Evolutionary conservation across 106 monocot species (phyloP).

Genomic region (Dioscorea dumetorum): DNA sequence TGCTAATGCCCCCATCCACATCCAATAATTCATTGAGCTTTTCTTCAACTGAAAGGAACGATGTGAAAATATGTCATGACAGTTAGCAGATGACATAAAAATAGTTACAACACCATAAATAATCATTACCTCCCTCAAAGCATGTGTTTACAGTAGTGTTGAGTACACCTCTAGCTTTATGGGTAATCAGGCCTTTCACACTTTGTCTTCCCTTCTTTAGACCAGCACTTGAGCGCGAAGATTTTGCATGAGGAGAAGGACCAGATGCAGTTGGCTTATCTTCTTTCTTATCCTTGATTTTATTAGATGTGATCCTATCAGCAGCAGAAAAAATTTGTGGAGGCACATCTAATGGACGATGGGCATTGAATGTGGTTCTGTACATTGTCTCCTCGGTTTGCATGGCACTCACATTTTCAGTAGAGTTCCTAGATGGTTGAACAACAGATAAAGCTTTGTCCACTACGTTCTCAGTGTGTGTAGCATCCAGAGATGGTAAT

Average conservation of each 20-base stretch:
- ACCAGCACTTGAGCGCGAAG: conserved; percentile 16
- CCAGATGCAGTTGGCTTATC: conserved; percentile 21
- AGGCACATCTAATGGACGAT: not conserved
- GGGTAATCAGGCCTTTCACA: conserved; percentile 9
- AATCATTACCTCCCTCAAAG: conserved; percentile 64
- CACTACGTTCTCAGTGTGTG: conserved; percentile 17
- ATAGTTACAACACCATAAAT: not conserved
- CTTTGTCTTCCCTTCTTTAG: conserved; percentile 27
- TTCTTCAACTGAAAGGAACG: conserved; percentile 61
- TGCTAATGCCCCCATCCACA: conserved; percentile 78
- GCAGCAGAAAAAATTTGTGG: not conserved
- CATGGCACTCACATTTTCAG: conserved; percentile 4
- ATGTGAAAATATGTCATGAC: not conserved
- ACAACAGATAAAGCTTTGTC: not conserved
- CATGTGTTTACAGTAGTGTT: conserved; percentile 12
- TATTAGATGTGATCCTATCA: not conserved
- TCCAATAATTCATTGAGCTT: conserved; percentile 77
- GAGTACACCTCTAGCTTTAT: conserved; percentile 26
- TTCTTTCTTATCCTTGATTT: conserved; percentile 19
- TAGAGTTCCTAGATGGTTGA: conserved; percentile 9
- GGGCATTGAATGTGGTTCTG: conserved; percentile 6
- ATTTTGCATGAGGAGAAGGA: conserved; percentile 22
- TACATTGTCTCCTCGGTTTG: no score
- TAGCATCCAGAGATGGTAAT: conserved; percentile 9
- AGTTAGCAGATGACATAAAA: no score